Percentiles rank a stretch among this genome's conserved stretches.
These are phyloP conservation scores for Circinella minor DNA, from an alignment of 371 early-diverging fungal species.

Conservation along the genomic window DNA sequence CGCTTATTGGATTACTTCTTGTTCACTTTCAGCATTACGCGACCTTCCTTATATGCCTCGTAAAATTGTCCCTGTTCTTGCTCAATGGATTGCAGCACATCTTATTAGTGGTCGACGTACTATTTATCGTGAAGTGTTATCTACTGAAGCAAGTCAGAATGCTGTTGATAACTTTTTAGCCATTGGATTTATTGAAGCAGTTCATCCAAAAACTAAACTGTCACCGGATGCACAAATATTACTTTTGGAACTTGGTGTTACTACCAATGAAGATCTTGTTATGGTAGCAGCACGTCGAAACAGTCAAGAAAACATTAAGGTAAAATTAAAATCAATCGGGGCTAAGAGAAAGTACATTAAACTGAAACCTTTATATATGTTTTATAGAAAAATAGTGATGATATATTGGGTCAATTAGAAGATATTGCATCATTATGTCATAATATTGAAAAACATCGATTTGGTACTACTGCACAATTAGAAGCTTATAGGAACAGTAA, in stretches of 20 bases:
- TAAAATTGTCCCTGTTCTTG: slow-evolving; percentile 50
- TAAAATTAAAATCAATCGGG: too few relatives aligned
- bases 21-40: slow-evolving; percentile 54
- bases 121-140: slow-evolving; percentile 53
- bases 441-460: slow-evolving; percentile 50
- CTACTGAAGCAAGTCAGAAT: slow-evolving; percentile 52
- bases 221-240: slow-evolving; percentile 56
- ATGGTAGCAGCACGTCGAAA: slow-evolving; percentile 31
- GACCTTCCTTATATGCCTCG: slow-evolving; percentile 56
- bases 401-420: slow-evolving; percentile 8
- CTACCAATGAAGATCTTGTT: slow-evolving; percentile 52
- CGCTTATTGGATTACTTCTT: slow-evolving; percentile 58
- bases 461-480: slow-evolving; percentile 26
- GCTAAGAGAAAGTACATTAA: slow-evolving; percentile 11
- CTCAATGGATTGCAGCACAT: slow-evolving; percentile 60
- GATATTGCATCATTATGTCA: slow-evolving; percentile 51
- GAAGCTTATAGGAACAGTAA: slow-evolving; percentile 35
- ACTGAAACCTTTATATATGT: background rate
- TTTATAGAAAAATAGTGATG: background rate
- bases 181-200: slow-evolving; percentile 50
- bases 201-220: slow-evolving; percentile 47
- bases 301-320: slow-evolving; percentile 20
- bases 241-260: slow-evolving; percentile 48
- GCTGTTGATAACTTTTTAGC: slow-evolving; percentile 54
- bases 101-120: slow-evolving; percentile 54